Conservation (phyloP, 345 rosid genomes). For the Psidium friedrichsthalianum region DNA sequence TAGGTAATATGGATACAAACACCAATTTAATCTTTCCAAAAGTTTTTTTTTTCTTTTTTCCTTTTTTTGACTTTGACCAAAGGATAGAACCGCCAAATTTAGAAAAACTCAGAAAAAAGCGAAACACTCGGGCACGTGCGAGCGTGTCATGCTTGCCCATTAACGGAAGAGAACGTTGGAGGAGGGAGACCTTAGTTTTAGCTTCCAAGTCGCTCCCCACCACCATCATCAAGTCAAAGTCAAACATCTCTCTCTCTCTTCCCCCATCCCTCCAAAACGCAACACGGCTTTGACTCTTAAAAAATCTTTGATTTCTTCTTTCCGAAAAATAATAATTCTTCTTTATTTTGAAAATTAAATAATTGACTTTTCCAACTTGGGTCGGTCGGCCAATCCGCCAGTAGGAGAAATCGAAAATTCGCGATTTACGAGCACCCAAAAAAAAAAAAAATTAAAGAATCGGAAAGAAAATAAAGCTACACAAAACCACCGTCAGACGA, state of each 20-base stretch:
- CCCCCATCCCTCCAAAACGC: not conserved
- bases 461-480: not conserved
- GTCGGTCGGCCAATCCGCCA: conserved; percentile 17
- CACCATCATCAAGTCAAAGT: not conserved
- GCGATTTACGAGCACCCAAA: not conserved
- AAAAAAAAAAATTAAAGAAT: not conserved
- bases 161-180: not conserved
- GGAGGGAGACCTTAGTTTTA: not conserved
- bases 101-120: not conserved
- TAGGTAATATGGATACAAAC: no score
- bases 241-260: not conserved
- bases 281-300: conserved; percentile 36
- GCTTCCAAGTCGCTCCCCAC: not conserved
- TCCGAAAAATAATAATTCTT: not conserved
- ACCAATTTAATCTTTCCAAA: not conserved
- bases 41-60: not conserved
- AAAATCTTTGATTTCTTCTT: not conserved
- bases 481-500: not conserved
- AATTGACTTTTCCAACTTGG: not conserved
- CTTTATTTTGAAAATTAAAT: not conserved
- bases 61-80: not conserved
- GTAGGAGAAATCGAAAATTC: not conserved
- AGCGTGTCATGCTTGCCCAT: not conserved
- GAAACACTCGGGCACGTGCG: not conserved
- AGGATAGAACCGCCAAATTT: not conserved